Base-by-base conservation (phyloP, 2,329 filamentous ascomycete species). In the Aspergillus ustus region DNA sequence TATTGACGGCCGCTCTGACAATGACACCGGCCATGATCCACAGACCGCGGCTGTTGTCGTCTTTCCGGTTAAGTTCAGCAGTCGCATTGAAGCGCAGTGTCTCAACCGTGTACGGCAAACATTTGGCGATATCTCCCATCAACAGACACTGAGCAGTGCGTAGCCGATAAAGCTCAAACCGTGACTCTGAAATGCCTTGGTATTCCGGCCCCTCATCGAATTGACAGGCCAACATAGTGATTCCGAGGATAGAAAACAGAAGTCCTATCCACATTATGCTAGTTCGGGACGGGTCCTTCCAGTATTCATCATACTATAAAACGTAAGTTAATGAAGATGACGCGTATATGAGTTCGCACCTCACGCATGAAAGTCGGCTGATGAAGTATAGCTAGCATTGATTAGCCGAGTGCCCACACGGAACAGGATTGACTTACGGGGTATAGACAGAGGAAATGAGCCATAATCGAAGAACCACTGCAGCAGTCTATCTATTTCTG, bases 21-120 rank as follows among this genome's bases (percentile, higher is more conserved):
- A 63, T 51, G 5, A 63, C 59, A 1, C 59, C 59, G 0, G 59
- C 61, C 59, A 63, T 61, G 13, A 63, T 61, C 62, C 62, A 63
- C 3, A 61, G 40, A 11, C 59, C 52, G 29, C 54, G 58, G 19
- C 62, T 46, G 31, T 55, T 63, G 11, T 63, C 62, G 20, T 61
- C 59, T 13, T 50, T 61, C 7, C 58, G 43, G 29, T 56, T 61
- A 3, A 63, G 59, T 19, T 63, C 62, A 2, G 55, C 62, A 3
- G 62, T 63, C 1, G 59, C 59, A 17, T 61, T 61, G 46, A 61
- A 56, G 17, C 58, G 40, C 8, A 63, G 37, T 2, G 62, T 59
- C 17, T 63, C 62, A 7, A 63, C 29, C 1, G 59, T 63, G 28
- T 63, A 63, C 4, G 62, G 59, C 7, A 61, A 19, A 15, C 62